A percentile compares a stretch with the other conserved stretches of the same genome.
phyloP scores from a whole-genome alignment of 768 basidiomycete genomes.

The Amanita jacksonii region DNA sequence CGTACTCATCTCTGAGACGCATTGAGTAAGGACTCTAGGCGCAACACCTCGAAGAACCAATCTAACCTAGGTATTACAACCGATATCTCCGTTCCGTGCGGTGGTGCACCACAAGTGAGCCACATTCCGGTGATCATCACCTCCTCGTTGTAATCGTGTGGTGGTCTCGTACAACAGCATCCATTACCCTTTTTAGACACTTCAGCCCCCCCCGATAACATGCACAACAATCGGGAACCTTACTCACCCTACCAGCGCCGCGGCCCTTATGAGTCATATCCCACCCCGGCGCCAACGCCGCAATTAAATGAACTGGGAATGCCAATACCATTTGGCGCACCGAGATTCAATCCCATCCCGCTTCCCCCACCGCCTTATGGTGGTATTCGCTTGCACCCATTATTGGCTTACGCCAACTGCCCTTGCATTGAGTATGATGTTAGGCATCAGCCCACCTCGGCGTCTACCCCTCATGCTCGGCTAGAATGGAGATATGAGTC shows the following conservation, averaged over 20 bases:
- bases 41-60: too few relatives aligned
- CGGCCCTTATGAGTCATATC: slow-evolving; percentile 2
- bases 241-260: slow-evolving; percentile 2
- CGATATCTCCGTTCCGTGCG: too few relatives aligned
- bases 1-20: too few relatives aligned
- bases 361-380: not conserved
- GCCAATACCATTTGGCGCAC: not conserved
- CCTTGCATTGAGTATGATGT: too few relatives aligned
- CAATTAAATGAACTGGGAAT: not conserved
- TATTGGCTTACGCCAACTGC: not conserved
- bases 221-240: not conserved
- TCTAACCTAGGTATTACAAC: too few relatives aligned
- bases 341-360: not conserved
- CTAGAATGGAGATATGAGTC: slow-evolving; percentile 4
- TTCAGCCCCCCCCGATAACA: not conserved
- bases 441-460: not conserved
- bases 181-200: too few relatives aligned
- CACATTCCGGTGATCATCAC: too few relatives aligned
- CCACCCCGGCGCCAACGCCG: slow-evolving; percentile 5
- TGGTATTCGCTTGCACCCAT: not conserved
- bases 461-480: not conserved
- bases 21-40: too few relatives aligned
- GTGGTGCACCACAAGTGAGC: too few relatives aligned
- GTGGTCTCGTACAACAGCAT: too few relatives aligned
- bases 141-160: too few relatives aligned